Percentiles rank a stretch among this genome's conserved stretches.
Conservation (phyloP, 2,329 filamentous ascomycete genomes). For the Graphilbum sp. region DNA sequence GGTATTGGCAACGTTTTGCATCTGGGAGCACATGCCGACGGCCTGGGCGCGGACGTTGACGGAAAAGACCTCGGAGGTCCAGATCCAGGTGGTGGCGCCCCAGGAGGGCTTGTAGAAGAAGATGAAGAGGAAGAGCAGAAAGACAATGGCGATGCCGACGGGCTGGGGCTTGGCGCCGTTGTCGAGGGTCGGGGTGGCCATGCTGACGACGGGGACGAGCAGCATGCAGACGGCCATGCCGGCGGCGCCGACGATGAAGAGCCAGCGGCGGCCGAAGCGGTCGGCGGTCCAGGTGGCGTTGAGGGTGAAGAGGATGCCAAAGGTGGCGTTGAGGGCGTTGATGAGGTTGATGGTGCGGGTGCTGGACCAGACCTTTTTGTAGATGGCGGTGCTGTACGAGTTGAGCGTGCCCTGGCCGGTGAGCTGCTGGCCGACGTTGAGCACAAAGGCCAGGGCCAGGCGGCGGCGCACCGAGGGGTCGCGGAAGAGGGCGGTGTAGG, state of each 20-base stretch:
- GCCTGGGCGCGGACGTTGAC: constrained; percentile 57
- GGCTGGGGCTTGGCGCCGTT: constrained; percentile 34
- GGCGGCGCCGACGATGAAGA: constrained; percentile 50
- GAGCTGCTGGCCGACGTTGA: constrained; percentile 57
- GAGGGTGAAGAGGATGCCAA: constrained; percentile 55
- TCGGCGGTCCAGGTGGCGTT: constrained; percentile 61
- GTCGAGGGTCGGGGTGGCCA: constrained; percentile 29
- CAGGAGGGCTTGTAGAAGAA: constrained; percentile 50
- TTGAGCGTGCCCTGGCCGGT: constrained; percentile 59
- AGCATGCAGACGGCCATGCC: constrained; percentile 59
- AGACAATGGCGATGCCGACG: constrained; percentile 48
- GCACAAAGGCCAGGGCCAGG: constrained; percentile 44
- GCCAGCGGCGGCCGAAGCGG: constrained; percentile 52
- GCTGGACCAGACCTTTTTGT: constrained; percentile 50
- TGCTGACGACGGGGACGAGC: constrained; percentile 31
- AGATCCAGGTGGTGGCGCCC: constrained; percentile 53
- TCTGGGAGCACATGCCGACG: constrained; percentile 46
- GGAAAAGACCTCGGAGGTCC: constrained; percentile 48
- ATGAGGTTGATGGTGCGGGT: constrained; percentile 49
- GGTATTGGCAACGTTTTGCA: constrained; percentile 44
- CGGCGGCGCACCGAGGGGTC: constrained; percentile 52
- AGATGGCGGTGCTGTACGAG: constrained; percentile 57
- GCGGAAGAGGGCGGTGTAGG: constrained; percentile 51
- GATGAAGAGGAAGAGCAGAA: constrained; percentile 46
- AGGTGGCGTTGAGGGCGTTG: constrained; percentile 59